Percentiles rank a stretch among this genome's conserved stretches.
Conservation (phyloP, 306 rosid species). For the Purshia tridentata region DNA sequence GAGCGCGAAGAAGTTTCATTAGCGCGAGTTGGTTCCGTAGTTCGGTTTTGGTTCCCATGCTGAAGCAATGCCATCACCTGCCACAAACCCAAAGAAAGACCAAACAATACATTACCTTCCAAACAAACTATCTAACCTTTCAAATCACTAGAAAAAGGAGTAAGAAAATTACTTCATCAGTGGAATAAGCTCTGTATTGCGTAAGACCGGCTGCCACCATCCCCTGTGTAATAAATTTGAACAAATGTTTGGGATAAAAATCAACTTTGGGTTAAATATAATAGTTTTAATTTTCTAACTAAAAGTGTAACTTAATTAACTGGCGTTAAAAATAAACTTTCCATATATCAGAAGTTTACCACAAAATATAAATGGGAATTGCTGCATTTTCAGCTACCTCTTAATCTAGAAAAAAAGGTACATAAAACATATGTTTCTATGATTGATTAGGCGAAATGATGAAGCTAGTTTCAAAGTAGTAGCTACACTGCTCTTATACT, state of each 20-base stretch:
- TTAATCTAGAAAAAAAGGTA: not conserved
- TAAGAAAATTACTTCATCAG: conserved; percentile 71
- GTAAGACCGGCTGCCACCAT: conserved; percentile 94
- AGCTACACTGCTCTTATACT: not conserved
- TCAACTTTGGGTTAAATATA: too few relatives aligned
- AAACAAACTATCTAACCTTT: not conserved
- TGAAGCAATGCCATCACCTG: conserved; percentile 98
- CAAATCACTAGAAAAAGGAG: not conserved
- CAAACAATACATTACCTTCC: conserved; percentile 10
- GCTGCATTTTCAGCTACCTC: not conserved
- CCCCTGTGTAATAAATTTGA: conserved; percentile 55
- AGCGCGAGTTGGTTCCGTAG: conserved; percentile 94
- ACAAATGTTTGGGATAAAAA: too few relatives aligned
- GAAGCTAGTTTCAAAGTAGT: not conserved
- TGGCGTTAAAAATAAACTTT: not conserved
- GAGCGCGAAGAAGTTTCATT: conserved; percentile 97
- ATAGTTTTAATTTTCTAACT: not conserved
- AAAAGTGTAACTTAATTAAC: not conserved
- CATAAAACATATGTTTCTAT: not conserved
- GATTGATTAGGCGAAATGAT: not conserved
- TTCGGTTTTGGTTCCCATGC: conserved; percentile 87
- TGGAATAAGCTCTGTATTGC: conserved; percentile 93
- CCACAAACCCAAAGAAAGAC: conserved; percentile 27
- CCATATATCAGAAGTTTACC: not conserved
- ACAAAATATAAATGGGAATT: not conserved